Conservation (phyloP, 441 rosid genomes). For the Euphorbia corollata region DNA sequence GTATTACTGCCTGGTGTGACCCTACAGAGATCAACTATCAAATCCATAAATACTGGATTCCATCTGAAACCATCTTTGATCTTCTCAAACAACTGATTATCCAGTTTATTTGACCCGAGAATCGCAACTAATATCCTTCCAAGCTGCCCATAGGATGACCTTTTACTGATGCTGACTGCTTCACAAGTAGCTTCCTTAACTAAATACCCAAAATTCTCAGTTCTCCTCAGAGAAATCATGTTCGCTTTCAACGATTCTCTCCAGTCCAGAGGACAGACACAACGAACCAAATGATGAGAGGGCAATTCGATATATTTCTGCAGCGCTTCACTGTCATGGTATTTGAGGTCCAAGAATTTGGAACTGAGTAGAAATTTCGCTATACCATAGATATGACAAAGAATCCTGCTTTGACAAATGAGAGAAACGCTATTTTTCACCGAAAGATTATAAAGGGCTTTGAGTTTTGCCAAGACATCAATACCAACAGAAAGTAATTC, state of each 20-base stretch:
- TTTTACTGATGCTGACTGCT: constrained; percentile 8
- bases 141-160: constrained; percentile 30
- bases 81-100: constrained; percentile 15
- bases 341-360: constrained; percentile 9
- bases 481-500: constrained; percentile 38
- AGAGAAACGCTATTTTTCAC: constrained; percentile 17
- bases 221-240: constrained; percentile 31
- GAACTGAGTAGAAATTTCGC: constrained; percentile 30
- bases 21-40: constrained; percentile 19
- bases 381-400: constrained; percentile 22
- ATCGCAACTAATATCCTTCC: constrained; percentile 31
- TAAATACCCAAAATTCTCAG: constrained; percentile 19
- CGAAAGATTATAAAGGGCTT: constrained; percentile 17
- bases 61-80: constrained; percentile 12
- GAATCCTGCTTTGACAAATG: constrained; percentile 24
- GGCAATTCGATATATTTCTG: constrained; percentile 19
- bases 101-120: constrained; percentile 32
- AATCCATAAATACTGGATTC: constrained; percentile 25
- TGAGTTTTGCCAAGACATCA: constrained; percentile 31
- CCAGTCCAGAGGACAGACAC: constrained; percentile 34
- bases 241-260: constrained; percentile 26
- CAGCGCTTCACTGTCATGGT: constrained; percentile 4
- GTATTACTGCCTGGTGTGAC: neutral
- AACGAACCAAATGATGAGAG: constrained; percentile 17
- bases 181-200: constrained; percentile 23